Evolutionary conservation across 2,329 filamentous ascomycete genomes (phyloP), one percentile per base, ranked within the genome.

Genomic region (Setomelanomma holmii): DNA sequence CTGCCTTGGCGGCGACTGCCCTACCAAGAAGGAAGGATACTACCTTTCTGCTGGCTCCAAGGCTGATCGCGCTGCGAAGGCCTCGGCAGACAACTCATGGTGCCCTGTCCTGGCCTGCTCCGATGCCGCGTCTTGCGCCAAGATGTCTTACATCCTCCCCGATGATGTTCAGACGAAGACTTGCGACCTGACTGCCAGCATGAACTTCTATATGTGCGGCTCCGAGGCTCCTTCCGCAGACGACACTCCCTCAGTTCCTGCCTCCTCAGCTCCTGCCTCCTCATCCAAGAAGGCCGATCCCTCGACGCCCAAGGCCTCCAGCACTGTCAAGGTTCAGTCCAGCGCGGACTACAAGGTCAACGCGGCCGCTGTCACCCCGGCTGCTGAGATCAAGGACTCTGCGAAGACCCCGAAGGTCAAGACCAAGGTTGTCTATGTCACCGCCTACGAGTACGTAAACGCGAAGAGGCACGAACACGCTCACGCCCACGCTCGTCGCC

Each of bases 121-220:
- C 40, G 62, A 65, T 41, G 17, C 53, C 1, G 49, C 20, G 3
- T 56, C 60, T 7, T 72, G 69, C 60, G 58, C 64, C 44, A 66
- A 58, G 40, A 58, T 67, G 30, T 67, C 71, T 11, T 74, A 74
- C 57, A 63, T 73, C 46, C 53, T 63, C 20, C 61, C 63, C 21
- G 61, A 74, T 22, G 71, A 74, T 47, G 53, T 55, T 14, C 66
- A 68, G 55, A 75, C 73, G 43, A 69, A 68, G 62, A 63, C 56
- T 19, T 75, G 73, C 62, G 34, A 60, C 39, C 35, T 49, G n/a
- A 42, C 60, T 12, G 55, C 62, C 45, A 66, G 58, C 62, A 53
- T 71, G 42, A 57, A 64, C 39, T 69, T 73, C 54, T 74, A 75
- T 65, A 62, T 74, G 60, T 74, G 71, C 48, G 71, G 65, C 45